These are phyloP conservation scores for Paramecium caudatum DNA, from an alignment of 73 alveolate genomes.

Conservation along the genomic window DNA sequence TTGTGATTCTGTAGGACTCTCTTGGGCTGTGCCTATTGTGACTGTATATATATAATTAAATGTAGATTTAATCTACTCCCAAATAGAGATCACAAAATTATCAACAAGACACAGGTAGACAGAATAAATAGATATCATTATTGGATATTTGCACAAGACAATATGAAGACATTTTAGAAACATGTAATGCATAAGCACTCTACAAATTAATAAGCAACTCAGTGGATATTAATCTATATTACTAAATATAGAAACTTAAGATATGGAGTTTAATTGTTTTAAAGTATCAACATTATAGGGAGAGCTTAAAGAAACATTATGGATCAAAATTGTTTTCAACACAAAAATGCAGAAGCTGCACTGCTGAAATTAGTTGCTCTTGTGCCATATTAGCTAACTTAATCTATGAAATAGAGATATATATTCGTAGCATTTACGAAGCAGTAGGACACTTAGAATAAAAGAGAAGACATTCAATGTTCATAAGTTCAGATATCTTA, in stretches of 20 bases:
- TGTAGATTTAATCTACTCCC: constrained; percentile 35
- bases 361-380: constrained; percentile 46
- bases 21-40: constrained; percentile 62
- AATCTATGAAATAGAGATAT: constrained; percentile 21
- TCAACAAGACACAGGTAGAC: background rate
- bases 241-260: constrained; percentile 36
- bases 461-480: constrained; percentile 14
- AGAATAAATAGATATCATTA: background rate
- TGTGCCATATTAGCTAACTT: background rate
- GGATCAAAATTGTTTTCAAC: background rate
- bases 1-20: background rate
- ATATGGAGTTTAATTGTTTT: constrained; percentile 39
- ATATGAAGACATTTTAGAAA: constrained; percentile 53
- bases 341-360: constrained; percentile 14
- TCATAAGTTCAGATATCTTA: constrained; percentile 42
- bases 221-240: constrained; percentile 23
- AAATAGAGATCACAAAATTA: constrained; percentile 59
- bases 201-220: constrained; percentile 9
- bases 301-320: background rate
- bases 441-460: background rate
- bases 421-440: constrained; percentile 44
- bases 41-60: constrained; percentile 11
- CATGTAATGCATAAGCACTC: background rate
- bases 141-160: constrained; percentile 18
- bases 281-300: constrained; percentile 34